Evolutionary conservation across 176 grass and related monocot genomes (phyloP).

Genomic region (Cocos nucifera): DNA sequence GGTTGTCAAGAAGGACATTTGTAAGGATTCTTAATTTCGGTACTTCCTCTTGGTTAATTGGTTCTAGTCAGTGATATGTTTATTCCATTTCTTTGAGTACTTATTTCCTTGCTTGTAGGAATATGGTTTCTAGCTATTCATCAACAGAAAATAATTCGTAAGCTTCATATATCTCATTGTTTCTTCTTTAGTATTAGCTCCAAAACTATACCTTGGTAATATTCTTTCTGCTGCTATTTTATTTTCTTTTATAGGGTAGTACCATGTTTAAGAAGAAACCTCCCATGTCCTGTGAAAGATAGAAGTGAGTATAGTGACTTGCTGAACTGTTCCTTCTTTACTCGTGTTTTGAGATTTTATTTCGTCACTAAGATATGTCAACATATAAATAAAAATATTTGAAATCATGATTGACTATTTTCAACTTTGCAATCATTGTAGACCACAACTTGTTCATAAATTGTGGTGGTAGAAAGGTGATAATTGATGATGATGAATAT

Average conservation of each 20-base stretch:
- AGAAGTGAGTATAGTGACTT: slow-evolving; percentile 1
- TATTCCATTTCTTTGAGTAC: not conserved
- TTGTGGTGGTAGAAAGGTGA: slow-evolving; percentile 3
- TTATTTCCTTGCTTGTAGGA: slow-evolving; percentile 9
- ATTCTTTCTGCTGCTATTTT: not conserved
- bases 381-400: too few species aligned
- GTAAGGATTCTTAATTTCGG: not conserved
- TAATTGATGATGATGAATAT: not conserved
- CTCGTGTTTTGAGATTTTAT: too few species aligned
- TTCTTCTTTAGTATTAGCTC: not conserved
- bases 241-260: not conserved
- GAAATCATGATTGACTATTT: too few species aligned
- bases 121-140: slow-evolving; percentile 16
- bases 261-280: slow-evolving; percentile 5
- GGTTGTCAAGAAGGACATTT: not conserved
- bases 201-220: too few species aligned
- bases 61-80: not conserved
- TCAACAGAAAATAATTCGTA: not conserved
- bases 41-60: not conserved
- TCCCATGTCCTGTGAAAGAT: not conserved
- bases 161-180: not conserved
- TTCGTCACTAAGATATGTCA: too few species aligned
- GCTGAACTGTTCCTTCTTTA: not conserved
- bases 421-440: not conserved
- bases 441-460: slow-evolving; percentile 13